Percentiles rank a stretch among this genome's conserved stretches.
phyloP scores from a whole-genome alignment of 805 yeast species.

The Metschnikowia continentalis region DNA sequence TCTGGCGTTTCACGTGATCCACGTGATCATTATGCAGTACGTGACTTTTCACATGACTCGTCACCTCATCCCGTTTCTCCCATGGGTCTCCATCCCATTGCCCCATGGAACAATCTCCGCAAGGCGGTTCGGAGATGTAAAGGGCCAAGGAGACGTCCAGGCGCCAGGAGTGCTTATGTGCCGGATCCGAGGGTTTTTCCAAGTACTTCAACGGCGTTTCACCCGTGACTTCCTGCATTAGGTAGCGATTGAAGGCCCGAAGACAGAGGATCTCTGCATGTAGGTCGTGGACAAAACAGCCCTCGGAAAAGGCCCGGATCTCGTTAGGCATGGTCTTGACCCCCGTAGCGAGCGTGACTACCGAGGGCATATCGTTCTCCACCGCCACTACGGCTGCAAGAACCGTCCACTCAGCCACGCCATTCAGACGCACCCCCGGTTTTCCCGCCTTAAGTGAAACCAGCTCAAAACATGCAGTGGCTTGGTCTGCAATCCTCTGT shows the following conservation, averaged over 20 bases:
- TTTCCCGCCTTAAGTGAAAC: conserved; percentile 44
- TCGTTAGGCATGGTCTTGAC: conserved; percentile 70
- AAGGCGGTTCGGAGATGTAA: conserved; percentile 73
- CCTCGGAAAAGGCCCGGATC: conserved; percentile 42
- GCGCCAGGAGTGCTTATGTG: conserved; percentile 27
- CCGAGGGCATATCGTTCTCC: conserved; percentile 20
- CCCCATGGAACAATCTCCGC: conserved; percentile 84
- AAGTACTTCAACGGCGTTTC: conserved; percentile 16
- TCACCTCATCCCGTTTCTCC: not conserved
- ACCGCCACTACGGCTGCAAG: conserved; percentile 65
- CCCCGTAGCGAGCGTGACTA: conserved; percentile 69
- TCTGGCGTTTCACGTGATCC: conserved; percentile 11
- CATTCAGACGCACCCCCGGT: conserved; percentile 60
- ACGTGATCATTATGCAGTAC: not conserved
- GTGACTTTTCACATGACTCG: not conserved
- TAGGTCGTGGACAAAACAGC: conserved; percentile 73
- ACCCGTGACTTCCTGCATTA: conserved; percentile 43
- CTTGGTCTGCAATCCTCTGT: conserved; percentile 22
- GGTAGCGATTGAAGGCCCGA: conserved; percentile 61
- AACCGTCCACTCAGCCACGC: conserved; percentile 77
- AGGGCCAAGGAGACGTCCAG: conserved; percentile 41
- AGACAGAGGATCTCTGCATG: conserved; percentile 85
- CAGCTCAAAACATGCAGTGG: conserved; percentile 26
- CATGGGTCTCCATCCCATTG: conserved; percentile 19
- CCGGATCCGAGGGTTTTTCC: not conserved